Percentiles rank a stretch among this genome's conserved stretches.
phyloP scores from a whole-genome alignment of 192 early-diverging fungal genomes.

The Dissophora globulifera region DNA sequence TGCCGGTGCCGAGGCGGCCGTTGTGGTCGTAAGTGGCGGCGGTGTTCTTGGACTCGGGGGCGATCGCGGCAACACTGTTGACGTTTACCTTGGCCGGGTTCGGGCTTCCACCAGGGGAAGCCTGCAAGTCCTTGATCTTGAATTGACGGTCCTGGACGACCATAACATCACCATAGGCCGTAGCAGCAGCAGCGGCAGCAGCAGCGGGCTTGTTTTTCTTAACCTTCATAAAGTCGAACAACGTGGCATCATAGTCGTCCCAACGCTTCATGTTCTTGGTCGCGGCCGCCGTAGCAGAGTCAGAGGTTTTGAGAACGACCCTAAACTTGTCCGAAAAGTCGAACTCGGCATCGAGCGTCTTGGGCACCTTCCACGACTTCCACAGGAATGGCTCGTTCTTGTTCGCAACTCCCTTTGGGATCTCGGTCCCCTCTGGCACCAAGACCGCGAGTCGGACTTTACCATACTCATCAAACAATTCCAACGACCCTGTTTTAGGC shows the following conservation, averaged over 20 bases:
- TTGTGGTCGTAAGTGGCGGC: neutral
- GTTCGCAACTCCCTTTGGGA: neutral
- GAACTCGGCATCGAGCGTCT: slow-evolving; percentile 11
- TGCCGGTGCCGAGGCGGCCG: neutral
- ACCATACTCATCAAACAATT: slow-evolving; percentile 35
- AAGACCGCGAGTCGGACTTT: slow-evolving; percentile 23
- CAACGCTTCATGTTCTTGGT: neutral
- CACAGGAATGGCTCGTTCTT: slow-evolving; percentile 27
- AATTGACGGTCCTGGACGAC: slow-evolving; percentile 33
- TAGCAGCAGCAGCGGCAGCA: neutral
- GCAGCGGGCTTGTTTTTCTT: neutral
- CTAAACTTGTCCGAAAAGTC: slow-evolving; percentile 50
- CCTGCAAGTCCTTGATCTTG: slow-evolving; percentile 22
- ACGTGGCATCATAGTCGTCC: neutral
- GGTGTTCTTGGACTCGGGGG: neutral
- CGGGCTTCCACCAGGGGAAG: slow-evolving; percentile 22
- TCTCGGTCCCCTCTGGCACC: slow-evolving; percentile 27
- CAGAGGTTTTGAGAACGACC: slow-evolving; percentile 21
- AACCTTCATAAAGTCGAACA: slow-evolving; percentile 4
- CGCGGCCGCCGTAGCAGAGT: neutral
- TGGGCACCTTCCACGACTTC: slow-evolving; percentile 32
- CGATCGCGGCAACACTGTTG: neutral
- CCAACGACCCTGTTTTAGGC: slow-evolving; percentile 24
- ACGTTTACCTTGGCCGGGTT: slow-evolving; percentile 20
- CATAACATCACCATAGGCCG: neutral